Evolutionary conservation across 1,284 basidiomycete species (phyloP), one percentile per base, ranked within the genome.

Genomic region (Heliocybe sulcata): DNA sequence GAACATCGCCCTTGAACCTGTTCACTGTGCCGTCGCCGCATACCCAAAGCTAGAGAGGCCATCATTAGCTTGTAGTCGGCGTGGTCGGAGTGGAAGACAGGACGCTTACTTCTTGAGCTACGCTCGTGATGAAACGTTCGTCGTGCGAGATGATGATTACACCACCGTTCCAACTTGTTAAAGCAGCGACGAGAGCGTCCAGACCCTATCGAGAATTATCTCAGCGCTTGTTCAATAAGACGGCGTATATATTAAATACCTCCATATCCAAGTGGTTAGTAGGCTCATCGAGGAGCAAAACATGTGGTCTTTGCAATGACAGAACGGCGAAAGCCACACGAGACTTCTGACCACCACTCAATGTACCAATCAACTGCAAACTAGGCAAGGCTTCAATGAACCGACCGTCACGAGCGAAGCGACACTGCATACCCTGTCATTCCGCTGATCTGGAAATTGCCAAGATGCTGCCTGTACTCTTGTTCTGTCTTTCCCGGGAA

Each of bases 221-320:
- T 51, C 16, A 33, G 27, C 29, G n/a, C 53, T 25, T n/a, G 6
- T 23, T 31, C 33, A 52, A 19, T 19, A n/a, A 35, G 33, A 19
- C 16, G 4, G 25, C 22, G 38, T 23, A 27, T 22, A 16, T 14
- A 12, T 35, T 16, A 31, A 48, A 20, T 2, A 84, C 85, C 77
- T 93, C 90, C 60, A 94, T 94, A 87, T 98, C 94, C 69, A 98
- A 76, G 73, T 98, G 96, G 78, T 98, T 98, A 63, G 95, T 97
- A 58, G 96, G 96, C 85, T 96, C 93, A 70, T 98, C 94, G 54
- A 98, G 79, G 53, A 97, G 74, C 59, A 98, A 70, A 58, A 98
- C 82, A 65, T 97, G 94, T 1, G 94, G 94, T 54, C 83, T 81
- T 69, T 90, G 90, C 64, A 98, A 74, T 45, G 91, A 93, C 45